A percentile compares a stretch with the other conserved stretches of the same genome.
Evolutionary conservation across 345 rosid species (phyloP).

Genomic region (Syzygium aromaticum): DNA sequence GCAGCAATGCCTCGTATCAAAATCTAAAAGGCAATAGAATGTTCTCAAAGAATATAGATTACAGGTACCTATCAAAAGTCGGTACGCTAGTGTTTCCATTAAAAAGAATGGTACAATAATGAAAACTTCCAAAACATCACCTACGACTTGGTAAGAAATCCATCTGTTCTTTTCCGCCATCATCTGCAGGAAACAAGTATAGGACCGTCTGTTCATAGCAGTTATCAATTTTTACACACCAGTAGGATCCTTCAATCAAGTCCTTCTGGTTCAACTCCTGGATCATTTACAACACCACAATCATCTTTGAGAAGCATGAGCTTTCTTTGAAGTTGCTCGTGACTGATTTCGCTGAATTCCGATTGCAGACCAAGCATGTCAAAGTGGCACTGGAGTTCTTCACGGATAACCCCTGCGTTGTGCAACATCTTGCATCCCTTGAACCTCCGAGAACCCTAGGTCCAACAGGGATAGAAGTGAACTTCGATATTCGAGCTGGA

Average conservation of each 20-base stretch:
- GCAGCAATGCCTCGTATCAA: not conserved
- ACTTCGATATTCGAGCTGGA: not conserved
- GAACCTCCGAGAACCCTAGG: not conserved
- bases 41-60: not conserved
- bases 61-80: not conserved
- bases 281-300: not conserved
- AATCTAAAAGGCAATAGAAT: not conserved
- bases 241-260: not conserved
- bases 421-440: not conserved
- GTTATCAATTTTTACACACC: not conserved
- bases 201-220: not conserved
- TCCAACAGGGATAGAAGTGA: not conserved
- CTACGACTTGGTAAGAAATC: not conserved
- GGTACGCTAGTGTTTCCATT: not conserved
- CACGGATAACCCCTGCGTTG: not conserved
- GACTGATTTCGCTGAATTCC: not conserved
- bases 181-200: not conserved
- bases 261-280: not conserved
- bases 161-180: not conserved
- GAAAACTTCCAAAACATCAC: not conserved
- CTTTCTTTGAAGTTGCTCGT: not conserved
- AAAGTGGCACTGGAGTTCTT: not conserved
- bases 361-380: not conserved
- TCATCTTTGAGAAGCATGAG: not conserved
- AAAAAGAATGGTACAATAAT: not conserved